Evolutionary conservation across 208 protist species (phyloP).

Genomic region (Trypanosomatidae sp.): DNA sequence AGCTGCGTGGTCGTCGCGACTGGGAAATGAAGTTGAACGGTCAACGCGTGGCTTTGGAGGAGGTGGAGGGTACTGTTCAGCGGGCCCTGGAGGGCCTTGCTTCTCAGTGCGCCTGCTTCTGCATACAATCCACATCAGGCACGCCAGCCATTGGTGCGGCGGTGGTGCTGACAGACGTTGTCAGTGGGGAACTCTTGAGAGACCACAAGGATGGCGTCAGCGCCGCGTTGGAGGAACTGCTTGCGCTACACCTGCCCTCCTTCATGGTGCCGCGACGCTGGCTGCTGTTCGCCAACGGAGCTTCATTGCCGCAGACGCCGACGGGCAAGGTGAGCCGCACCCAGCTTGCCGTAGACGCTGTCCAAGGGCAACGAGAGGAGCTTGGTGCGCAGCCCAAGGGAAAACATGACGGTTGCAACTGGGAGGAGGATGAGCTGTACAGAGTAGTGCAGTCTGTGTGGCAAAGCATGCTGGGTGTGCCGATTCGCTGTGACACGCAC

Average conservation of each 20-base stretch:
- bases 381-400: not conserved
- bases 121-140: not conserved
- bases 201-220: conserved; percentile 7
- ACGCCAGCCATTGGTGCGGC: conserved; percentile 18
- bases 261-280: conserved; percentile 44
- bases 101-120: conserved; percentile 36
- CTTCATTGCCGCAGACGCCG: conserved; percentile 33
- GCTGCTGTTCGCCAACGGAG: conserved; percentile 19
- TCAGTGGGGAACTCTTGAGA: not conserved
- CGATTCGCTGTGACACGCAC: conserved; percentile 36
- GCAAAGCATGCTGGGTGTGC: conserved; percentile 28
- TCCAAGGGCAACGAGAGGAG: not conserved
- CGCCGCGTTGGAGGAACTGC: conserved; percentile 29
- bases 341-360: conserved; percentile 8
- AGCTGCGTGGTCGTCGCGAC: conserved; percentile 47
- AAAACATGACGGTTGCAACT: not conserved
- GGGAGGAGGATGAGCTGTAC: conserved; percentile 13
- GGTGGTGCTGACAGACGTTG: conserved; percentile 20
- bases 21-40: conserved; percentile 61
- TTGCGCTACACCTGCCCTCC: conserved; percentile 30
- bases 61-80: conserved; percentile 45
- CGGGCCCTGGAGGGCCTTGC: conserved; percentile 11
- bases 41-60: conserved; percentile 57
- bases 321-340: conserved; percentile 47
- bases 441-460: conserved; percentile 25